Conservation (phyloP, 1,284 basidiomycete genomes). For the Cryptococcus sp. region DNA sequence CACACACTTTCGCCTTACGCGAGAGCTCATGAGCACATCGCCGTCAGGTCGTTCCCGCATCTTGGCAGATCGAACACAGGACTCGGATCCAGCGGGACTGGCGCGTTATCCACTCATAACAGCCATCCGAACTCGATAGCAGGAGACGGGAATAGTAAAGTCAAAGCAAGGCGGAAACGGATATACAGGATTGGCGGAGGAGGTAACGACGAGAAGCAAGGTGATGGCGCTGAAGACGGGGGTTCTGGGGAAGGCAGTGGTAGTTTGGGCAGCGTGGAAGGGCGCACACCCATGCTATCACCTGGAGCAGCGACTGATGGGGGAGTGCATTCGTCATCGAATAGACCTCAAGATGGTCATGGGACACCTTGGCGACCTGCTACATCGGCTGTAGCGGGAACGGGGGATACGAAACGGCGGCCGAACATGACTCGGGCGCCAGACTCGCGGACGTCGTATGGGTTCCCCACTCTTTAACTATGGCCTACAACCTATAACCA, state of each 20-base stretch:
- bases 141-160: constrained; percentile 37
- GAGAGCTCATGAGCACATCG: constrained; percentile 81
- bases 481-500: too few species aligned
- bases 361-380: too few species aligned
- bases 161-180: constrained; percentile 76
- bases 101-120: constrained; percentile 19
- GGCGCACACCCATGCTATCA: too few species aligned
- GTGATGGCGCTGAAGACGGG: background rate
- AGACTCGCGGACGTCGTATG: constrained; percentile 35
- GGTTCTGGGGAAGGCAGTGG: background rate
- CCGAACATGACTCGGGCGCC: constrained; percentile 23
- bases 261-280: background rate
- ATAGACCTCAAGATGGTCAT: too few species aligned
- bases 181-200: constrained; percentile 67
- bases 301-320: background rate
- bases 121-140: constrained; percentile 3
- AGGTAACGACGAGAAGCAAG: background rate
- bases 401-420: constrained; percentile 10
- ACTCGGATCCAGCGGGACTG: background rate
- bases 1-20: constrained; percentile 91
- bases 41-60: constrained; percentile 79
- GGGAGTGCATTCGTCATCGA: too few species aligned
- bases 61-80: constrained; percentile 41
- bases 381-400: background rate
- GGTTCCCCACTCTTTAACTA: constrained; percentile 31